Conservation (phyloP, 805 yeast species). For the Cyberlindnera samutprakarnensis region DNA sequence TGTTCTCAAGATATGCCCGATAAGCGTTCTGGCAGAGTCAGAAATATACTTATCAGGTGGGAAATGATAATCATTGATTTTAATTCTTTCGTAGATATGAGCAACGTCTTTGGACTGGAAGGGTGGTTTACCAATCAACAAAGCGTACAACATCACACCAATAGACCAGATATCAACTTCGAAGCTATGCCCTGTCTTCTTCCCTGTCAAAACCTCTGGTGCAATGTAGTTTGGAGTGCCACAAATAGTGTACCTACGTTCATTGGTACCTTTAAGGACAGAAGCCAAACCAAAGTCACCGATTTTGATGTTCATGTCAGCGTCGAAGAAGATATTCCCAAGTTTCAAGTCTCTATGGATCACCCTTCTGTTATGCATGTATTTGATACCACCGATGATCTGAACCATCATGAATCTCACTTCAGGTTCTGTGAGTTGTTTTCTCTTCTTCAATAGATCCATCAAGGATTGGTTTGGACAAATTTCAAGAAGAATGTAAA, state of each 20-base stretch:
- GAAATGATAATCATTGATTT: slow-evolving; percentile 69
- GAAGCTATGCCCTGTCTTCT: slow-evolving; percentile 80
- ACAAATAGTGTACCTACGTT: slow-evolving; percentile 87
- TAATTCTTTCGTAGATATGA: slow-evolving; percentile 86
- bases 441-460: slow-evolving; percentile 85
- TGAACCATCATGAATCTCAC: slow-evolving; percentile 86
- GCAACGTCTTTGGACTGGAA: slow-evolving; percentile 95
- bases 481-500: slow-evolving; percentile 86
- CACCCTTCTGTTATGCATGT: slow-evolving; percentile 86
- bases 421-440: slow-evolving; percentile 84
- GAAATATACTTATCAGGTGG: slow-evolving; percentile 66
- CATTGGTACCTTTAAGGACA: slow-evolving; percentile 61
- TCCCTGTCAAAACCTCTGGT: slow-evolving; percentile 92
- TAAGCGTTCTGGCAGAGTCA: slow-evolving; percentile 63
- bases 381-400: slow-evolving; percentile 87
- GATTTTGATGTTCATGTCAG: slow-evolving; percentile 86
- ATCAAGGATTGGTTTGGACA: slow-evolving; percentile 92
- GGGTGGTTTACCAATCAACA: slow-evolving; percentile 92
- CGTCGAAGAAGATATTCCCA: slow-evolving; percentile 93
- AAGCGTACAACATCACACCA: slow-evolving; percentile 93
- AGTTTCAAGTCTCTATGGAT: slow-evolving; percentile 94
- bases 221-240: slow-evolving; percentile 99
- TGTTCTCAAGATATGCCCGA: slow-evolving; percentile 63
- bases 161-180: slow-evolving; percentile 98
- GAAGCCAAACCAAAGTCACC: slow-evolving; percentile 99